Conservation (phyloP, 805 yeast species). For the Aciculoconidium aculeatum region DNA sequence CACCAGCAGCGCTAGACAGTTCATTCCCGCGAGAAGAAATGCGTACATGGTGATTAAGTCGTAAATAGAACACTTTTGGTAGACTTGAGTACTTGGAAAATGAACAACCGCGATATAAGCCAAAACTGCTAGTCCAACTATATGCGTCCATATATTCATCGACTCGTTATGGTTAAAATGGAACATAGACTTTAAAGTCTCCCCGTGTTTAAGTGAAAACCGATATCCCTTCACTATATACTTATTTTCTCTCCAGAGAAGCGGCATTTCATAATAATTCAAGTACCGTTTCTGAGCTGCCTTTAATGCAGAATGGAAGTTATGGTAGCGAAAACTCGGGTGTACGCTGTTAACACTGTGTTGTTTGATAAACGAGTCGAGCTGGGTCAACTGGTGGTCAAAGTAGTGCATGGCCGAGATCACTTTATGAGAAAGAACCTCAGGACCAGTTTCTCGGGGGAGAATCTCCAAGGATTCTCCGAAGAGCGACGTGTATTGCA, state of each 20-base stretch:
- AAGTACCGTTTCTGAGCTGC: slow-evolving; percentile 54
- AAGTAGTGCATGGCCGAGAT: slow-evolving; percentile 38
- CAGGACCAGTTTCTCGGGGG: slow-evolving; percentile 6
- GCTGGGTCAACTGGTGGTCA: slow-evolving; percentile 34
- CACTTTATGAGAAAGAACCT: slow-evolving; percentile 29
- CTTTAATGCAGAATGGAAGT: slow-evolving; percentile 45
- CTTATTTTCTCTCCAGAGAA: slow-evolving; percentile 90
- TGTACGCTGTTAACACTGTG: too few species aligned
- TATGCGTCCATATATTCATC: slow-evolving; percentile 90
- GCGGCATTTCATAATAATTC: slow-evolving; percentile 83
- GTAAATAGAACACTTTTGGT: slow-evolving; percentile 32
- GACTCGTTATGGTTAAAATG: slow-evolving; percentile 75
- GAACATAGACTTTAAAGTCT: slow-evolving; percentile 57
- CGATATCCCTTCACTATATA: slow-evolving; percentile 82
- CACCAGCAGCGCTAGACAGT: slow-evolving; percentile 73
- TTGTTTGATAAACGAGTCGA: slow-evolving; percentile 33
- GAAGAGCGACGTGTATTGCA: slow-evolving; percentile 35
- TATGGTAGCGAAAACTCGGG: slow-evolving; percentile 32
- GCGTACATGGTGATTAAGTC: slow-evolving; percentile 50
- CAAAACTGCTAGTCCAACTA: slow-evolving; percentile 60
- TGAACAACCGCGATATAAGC: slow-evolving; percentile 51
- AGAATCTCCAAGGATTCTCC: slow-evolving; percentile 11
- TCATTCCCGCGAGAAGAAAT: slow-evolving; percentile 66
- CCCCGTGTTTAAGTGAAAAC: slow-evolving; percentile 58
- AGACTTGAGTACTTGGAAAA: slow-evolving; percentile 58